Percentiles rank a stretch among this genome's conserved stretches.
phyloP scores from a whole-genome alignment of 805 yeast species.

The Grigorovia humatica region DNA sequence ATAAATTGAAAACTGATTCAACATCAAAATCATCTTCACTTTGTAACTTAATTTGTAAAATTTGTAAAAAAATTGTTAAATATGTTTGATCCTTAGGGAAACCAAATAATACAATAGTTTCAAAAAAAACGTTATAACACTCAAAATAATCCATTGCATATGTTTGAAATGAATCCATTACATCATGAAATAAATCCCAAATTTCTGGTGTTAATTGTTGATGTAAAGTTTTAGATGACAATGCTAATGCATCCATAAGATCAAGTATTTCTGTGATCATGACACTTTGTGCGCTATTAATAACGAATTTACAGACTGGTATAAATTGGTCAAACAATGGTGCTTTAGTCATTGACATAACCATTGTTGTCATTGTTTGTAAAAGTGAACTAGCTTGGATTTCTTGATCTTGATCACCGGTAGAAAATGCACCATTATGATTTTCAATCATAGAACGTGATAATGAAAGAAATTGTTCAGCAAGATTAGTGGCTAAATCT shows the following conservation, averaged over 20 bases:
- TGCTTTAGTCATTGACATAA: slow-evolving; percentile 52
- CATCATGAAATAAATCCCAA: slow-evolving; percentile 43
- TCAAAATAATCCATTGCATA: slow-evolving; percentile 53
- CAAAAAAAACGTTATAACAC: slow-evolving; percentile 45
- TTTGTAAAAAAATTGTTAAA: slow-evolving; percentile 20
- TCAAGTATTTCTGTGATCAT: slow-evolving; percentile 57
- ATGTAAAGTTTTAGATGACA: slow-evolving; percentile 38
- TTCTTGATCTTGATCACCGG: slow-evolving; percentile 48
- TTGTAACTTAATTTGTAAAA: slow-evolving; percentile 20
- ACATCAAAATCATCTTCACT: slow-evolving; percentile 31
- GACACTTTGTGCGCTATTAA: slow-evolving; percentile 48
- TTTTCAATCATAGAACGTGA: slow-evolving; percentile 50
- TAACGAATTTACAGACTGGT: slow-evolving; percentile 50
- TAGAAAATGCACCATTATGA: slow-evolving; percentile 17
- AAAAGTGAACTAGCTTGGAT: slow-evolving; percentile 58
- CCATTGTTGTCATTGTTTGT: slow-evolving; percentile 65
- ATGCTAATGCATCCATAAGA: slow-evolving; percentile 44
- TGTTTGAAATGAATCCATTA: slow-evolving; percentile 45
- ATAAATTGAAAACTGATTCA: slow-evolving; percentile 29
- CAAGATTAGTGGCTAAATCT: slow-evolving; percentile 49
- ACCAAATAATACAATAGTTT: slow-evolving; percentile 42
- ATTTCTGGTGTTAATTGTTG: slow-evolving; percentile 38
- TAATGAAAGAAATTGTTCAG: slow-evolving; percentile 47
- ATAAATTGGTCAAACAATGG: slow-evolving; percentile 43
- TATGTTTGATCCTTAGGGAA: slow-evolving; percentile 31